A percentile compares a stretch with the other conserved stretches of the same genome.
These are phyloP conservation scores for Aspergillus fumigatus DNA, from an alignment of 2,329 filamentous ascomycete genomes.

Conservation along the genomic window DNA sequence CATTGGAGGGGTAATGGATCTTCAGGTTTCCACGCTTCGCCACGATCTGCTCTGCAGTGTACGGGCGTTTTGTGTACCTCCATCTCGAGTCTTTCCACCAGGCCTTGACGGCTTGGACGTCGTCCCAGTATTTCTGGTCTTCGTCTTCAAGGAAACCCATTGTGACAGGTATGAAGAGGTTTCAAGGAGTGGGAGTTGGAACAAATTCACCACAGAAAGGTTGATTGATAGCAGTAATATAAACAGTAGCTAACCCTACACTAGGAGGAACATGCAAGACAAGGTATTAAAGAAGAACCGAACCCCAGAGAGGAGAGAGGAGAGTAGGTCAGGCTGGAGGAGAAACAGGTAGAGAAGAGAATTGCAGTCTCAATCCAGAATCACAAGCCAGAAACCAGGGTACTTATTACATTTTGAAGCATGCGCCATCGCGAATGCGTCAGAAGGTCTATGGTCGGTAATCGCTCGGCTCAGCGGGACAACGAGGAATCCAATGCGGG, in stretches of 20 bases:
- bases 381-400: constrained; percentile 29
- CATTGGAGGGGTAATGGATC: constrained; percentile 87
- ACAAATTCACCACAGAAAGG: background rate
- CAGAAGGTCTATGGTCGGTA: constrained; percentile 29
- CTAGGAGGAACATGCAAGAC: background rate
- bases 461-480: constrained; percentile 39
- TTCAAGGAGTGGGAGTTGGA: background rate
- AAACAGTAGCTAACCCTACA: background rate
- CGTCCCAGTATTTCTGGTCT: constrained; percentile 69
- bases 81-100: constrained; percentile 95
- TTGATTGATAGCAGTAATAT: background rate
- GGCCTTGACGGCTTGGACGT: constrained; percentile 82
- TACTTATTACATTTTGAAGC: constrained; percentile 26
- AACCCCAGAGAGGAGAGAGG: constrained; percentile 3
- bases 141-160: constrained; percentile 57
- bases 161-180: constrained; percentile 11
- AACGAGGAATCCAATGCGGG: constrained; percentile 18
- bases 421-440: constrained; percentile 28
- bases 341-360: constrained; percentile 4
- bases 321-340: constrained; percentile 2
- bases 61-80: constrained; percentile 86
- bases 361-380: constrained; percentile 4
- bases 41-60: constrained; percentile 95
- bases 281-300: constrained; percentile 4
- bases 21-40: constrained; percentile 88